A percentile compares a stretch with the other conserved stretches of the same genome.
Evolutionary conservation across 202 grass and related monocot species (phyloP).

Genomic region (Panicum virgatum): DNA sequence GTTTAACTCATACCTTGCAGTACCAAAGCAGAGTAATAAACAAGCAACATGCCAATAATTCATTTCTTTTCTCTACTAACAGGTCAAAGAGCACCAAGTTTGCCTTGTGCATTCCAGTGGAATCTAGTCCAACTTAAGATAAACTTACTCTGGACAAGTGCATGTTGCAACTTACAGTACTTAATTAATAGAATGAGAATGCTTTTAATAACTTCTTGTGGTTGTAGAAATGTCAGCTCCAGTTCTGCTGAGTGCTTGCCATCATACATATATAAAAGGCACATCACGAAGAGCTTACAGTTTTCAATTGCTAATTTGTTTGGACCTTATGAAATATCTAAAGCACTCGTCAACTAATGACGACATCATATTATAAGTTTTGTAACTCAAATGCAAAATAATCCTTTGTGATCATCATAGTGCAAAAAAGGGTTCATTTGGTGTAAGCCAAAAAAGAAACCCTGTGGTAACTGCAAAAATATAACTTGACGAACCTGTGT

Average conservation of each 20-base stretch:
- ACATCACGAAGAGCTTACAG: background rate
- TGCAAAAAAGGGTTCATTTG: background rate
- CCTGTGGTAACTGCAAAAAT: background rate
- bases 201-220: background rate
- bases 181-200: background rate
- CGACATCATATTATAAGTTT: background rate
- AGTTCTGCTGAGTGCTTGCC: background rate
- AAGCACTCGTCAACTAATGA: background rate
- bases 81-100: background rate
- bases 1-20: background rate
- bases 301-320: background rate
- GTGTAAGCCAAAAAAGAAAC: background rate
- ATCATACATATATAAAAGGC: background rate
- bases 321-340: background rate
- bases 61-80: background rate
- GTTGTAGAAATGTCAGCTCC: background rate
- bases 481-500: conserved; percentile 67
- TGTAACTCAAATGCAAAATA: background rate
- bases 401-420: background rate
- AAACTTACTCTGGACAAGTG: background rate
- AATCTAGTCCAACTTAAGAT: background rate
- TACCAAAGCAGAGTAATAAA: background rate
- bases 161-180: background rate
- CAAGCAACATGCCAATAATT: background rate
- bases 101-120: background rate